phyloP scores from a whole-genome alignment of 169 alveolate species.

The Plasmodium reichenowi region DNA sequence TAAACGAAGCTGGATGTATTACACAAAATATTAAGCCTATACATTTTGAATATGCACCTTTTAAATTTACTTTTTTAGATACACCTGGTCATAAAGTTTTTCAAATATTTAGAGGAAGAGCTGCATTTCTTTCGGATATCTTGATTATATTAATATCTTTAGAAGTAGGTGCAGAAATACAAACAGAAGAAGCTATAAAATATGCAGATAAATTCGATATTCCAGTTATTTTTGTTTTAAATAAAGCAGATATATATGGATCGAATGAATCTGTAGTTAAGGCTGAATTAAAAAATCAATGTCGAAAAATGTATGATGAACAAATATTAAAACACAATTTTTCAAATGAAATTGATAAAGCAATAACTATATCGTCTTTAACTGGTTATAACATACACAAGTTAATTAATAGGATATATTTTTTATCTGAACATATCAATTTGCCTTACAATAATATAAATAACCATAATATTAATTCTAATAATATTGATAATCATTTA shows the following conservation, averaged over 20 bases:
- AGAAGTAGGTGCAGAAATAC: slow-evolving; percentile 83
- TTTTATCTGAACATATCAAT: slow-evolving; percentile 32
- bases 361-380: slow-evolving; percentile 81
- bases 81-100: slow-evolving; percentile 89
- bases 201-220: slow-evolving; percentile 86
- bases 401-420: slow-evolving; percentile 55
- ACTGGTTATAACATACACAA: slow-evolving; percentile 74
- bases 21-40: slow-evolving; percentile 78
- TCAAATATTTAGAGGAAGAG: slow-evolving; percentile 86
- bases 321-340: slow-evolving; percentile 78
- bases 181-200: slow-evolving; percentile 85
- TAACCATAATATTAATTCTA: slow-evolving; percentile 16
- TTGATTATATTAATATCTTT: slow-evolving; percentile 84
- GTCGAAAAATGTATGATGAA: slow-evolving; percentile 72
- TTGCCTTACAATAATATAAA: slow-evolving; percentile 75
- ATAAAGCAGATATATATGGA: slow-evolving; percentile 82
- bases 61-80: slow-evolving; percentile 82
- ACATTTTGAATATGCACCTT: slow-evolving; percentile 68
- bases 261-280: slow-evolving; percentile 80
- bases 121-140: slow-evolving; percentile 85
- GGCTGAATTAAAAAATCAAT: slow-evolving; percentile 81
- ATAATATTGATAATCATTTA: not conserved
- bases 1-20: slow-evolving; percentile 78
- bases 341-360: slow-evolving; percentile 63
- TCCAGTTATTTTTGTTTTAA: slow-evolving; percentile 85